Percentiles rank a stretch among this genome's conserved stretches.
These are phyloP conservation scores for Linanthus parryae DNA, from an alignment of 148 eudicot species.

Conservation along the genomic window DNA sequence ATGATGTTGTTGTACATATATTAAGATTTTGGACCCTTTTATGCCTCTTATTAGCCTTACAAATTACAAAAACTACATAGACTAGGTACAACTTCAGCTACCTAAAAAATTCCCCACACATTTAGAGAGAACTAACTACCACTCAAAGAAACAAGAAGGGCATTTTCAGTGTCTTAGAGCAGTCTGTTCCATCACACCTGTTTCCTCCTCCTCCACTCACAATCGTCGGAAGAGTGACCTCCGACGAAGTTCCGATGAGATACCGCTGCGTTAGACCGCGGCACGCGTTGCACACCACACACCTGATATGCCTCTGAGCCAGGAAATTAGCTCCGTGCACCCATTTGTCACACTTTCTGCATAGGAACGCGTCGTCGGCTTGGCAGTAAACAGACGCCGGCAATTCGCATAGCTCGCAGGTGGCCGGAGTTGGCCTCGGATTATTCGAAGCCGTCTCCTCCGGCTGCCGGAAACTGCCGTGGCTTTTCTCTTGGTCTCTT, in stretches of 20 bases:
- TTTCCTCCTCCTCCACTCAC: slow-evolving; percentile 12
- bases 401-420: slow-evolving; percentile 29
- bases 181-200: slow-evolving; percentile 6
- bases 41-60: too few relatives aligned
- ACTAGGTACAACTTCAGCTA: too few relatives aligned
- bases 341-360: slow-evolving; percentile 31
- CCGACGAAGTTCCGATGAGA: slow-evolving; percentile 16
- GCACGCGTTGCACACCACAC: slow-evolving; percentile 26
- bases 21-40: too few relatives aligned
- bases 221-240: slow-evolving; percentile 10
- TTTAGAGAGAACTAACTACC: too few relatives aligned
- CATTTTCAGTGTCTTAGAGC: slow-evolving; percentile 7
- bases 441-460: slow-evolving; percentile 4
- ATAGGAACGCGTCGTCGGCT: slow-evolving; percentile 31
- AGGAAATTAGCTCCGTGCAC: slow-evolving; percentile 41
- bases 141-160: slow-evolving; percentile 13
- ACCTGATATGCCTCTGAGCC: slow-evolving; percentile 28
- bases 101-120: too few relatives aligned
- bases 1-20: too few relatives aligned
- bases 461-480: background rate
- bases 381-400: slow-evolving; percentile 25
- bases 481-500: slow-evolving; percentile 4
- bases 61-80: too few relatives aligned
- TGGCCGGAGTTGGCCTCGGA: background rate
- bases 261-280: slow-evolving; percentile 22